Evolutionary conservation across 495 filamentous ascomycete genomes (phyloP).

Genomic region (Daldinia vernicosa): DNA sequence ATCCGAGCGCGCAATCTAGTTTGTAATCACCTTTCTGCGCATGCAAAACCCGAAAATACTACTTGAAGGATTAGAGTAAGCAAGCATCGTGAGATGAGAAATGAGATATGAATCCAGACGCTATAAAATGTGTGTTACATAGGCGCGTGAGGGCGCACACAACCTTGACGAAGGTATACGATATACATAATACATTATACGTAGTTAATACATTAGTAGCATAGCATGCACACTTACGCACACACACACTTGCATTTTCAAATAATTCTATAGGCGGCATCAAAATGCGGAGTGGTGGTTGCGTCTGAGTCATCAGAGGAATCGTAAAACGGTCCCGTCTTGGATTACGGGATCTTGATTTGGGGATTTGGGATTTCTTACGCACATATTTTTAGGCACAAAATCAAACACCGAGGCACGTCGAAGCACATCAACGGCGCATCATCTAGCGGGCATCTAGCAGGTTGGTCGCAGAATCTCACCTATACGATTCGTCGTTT

Average conservation of each 20-base stretch:
- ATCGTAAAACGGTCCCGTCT: slow-evolving; percentile 30
- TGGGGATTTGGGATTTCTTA: slow-evolving; percentile 41
- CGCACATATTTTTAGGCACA: slow-evolving; percentile 36
- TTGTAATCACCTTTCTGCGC: slow-evolving; percentile 24
- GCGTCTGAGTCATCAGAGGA: slow-evolving; percentile 45
- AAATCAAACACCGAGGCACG: slow-evolving; percentile 44
- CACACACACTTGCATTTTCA: slow-evolving; percentile 16
- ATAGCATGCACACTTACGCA: neutral
- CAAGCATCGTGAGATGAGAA: slow-evolving; percentile 10
- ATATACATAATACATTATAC: neutral
- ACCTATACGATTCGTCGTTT: slow-evolving; percentile 41
- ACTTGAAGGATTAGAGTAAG: slow-evolving; percentile 28
- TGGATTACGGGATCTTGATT: slow-evolving; percentile 35
- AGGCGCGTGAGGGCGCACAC: neutral
- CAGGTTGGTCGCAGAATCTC: slow-evolving; percentile 22
- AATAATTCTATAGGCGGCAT: slow-evolving; percentile 32
- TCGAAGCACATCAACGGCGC: neutral
- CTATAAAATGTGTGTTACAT: slow-evolving; percentile 22
- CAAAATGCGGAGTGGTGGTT: slow-evolving; percentile 41
- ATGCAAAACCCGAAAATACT: slow-evolving; percentile 29
- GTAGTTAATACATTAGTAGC: slow-evolving; percentile 1
- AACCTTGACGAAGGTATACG: neutral
- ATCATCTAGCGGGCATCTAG: slow-evolving; percentile 7
- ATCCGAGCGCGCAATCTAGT: slow-evolving; percentile 10
- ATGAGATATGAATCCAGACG: slow-evolving; percentile 14